Base-by-base conservation (phyloP, 805 yeast genomes). In the Saccharomycopsis selenospora region DNA sequence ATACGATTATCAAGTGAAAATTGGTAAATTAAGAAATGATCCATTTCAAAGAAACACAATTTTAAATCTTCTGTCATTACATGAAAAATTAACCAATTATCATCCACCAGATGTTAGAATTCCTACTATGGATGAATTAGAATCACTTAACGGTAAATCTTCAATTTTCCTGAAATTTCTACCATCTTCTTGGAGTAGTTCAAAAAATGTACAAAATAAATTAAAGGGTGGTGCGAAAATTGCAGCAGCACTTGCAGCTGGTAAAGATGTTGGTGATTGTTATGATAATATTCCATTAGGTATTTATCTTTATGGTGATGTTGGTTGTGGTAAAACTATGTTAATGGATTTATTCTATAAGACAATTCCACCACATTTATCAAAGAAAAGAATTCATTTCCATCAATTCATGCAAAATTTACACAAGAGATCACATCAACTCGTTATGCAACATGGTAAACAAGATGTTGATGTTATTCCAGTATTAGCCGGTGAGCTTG, bases 241-340 rank as follows among this genome's bases (percentile, higher is more conserved):
- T 33, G 38, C 38, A 10, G 38, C 38, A 6, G 38, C 38, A 10
- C 20, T 33, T 7, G 38, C 38, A 6, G 38, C 38, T 14, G 38
- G 38, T 24, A 28, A 52, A 40, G 17, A 49, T 6, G 55, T 40
- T 28, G 45, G 56, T 29, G 53, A 54, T 6, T 64, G 59, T 40
- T 69, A 65, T 25, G 64, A 64, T 17, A 58, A 57, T 2, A 70
- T 81, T 11, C 96, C 93, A 2, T 71, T 75, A 55, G 99, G 99
- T 3, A 83, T 93, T 5, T 93, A 93, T 60, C 71, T 93, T 26
- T 93, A 86, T 65, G 99, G 99, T 20, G 98, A 93, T 64, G 99
- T 93, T 40, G 99, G 99, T 1, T 90, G 98, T 65, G 99, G 99
- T 3, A 91, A 93, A 62, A 93, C 99, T 5, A 91, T 93, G 97